Conservation (phyloP, 805 yeast species). For the Metschnikowia borealis region DNA sequence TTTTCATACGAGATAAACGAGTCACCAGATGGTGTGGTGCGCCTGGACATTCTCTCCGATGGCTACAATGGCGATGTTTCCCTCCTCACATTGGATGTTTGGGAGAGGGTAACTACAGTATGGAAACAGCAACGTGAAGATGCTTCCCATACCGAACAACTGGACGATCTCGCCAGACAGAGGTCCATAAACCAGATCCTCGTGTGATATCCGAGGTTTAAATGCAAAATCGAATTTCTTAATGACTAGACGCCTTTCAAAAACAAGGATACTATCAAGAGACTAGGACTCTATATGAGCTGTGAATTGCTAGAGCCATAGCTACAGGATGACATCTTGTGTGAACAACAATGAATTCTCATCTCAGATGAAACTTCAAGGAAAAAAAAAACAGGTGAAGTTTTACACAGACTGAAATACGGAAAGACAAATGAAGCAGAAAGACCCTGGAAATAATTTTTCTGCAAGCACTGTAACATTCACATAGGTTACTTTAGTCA, state of each 20-base stretch:
- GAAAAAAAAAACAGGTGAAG: too few relatives aligned
- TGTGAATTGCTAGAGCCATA: too few relatives aligned
- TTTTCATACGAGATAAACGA: slow-evolving; percentile 5
- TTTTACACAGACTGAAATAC: too few relatives aligned
- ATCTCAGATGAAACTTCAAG: too few relatives aligned
- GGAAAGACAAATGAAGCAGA: too few relatives aligned
- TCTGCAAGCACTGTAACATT: background rate
- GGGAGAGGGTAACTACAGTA: slow-evolving; percentile 12
- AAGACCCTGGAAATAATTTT: background rate
- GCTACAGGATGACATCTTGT: too few relatives aligned
- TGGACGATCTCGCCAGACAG: background rate
- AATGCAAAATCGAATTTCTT: background rate
- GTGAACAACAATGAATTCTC: too few relatives aligned
- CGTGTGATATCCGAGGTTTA: background rate
- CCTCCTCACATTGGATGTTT: slow-evolving; percentile 26
- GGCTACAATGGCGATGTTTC: slow-evolving; percentile 39
- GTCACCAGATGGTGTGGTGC: slow-evolving; percentile 13
- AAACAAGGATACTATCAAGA: too few relatives aligned
- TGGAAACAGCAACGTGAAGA: background rate
- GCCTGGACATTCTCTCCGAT: slow-evolving; percentile 24
- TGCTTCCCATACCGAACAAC: background rate
- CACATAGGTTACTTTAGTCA: background rate
- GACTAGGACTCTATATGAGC: too few relatives aligned
- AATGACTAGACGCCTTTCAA: too few relatives aligned
- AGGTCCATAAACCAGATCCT: background rate